Conservation (phyloP, 495 filamentous ascomycete species). For the Penicillium mononematosum region DNA sequence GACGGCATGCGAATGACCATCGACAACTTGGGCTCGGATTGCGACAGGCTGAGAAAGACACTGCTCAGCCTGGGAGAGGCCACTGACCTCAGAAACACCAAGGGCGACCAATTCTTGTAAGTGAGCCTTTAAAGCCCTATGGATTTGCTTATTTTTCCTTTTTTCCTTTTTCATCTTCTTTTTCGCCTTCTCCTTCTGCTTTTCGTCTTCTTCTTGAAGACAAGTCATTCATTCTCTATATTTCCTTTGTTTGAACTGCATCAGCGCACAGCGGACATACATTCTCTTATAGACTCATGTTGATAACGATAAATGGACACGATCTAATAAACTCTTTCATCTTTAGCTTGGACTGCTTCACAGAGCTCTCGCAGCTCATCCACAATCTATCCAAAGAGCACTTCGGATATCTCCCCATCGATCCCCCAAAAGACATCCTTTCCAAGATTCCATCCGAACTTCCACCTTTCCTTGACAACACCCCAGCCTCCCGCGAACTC, state of each 20-base stretch:
- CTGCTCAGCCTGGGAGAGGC: conserved; percentile 58
- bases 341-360: conserved; percentile 59
- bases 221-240: conserved; percentile 20
- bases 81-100: conserved; percentile 57
- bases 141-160: conserved; percentile 20
- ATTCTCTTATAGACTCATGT: conserved; percentile 38
- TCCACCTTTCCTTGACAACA: conserved; percentile 56
- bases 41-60: conserved; percentile 56
- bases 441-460: conserved; percentile 55
- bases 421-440: conserved; percentile 52
- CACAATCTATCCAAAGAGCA: conserved; percentile 56
- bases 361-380: conserved; percentile 56
- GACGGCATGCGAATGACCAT: conserved; percentile 53
- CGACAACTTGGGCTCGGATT: conserved; percentile 53
- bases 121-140: conserved; percentile 37
- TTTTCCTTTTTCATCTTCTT: conserved; percentile 16
- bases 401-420: conserved; percentile 57
- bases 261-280: conserved; percentile 16
- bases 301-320: conserved; percentile 41
- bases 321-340: conserved; percentile 43
- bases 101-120: conserved; percentile 65
- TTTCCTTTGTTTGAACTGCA: conserved; percentile 19
- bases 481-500: conserved; percentile 51
- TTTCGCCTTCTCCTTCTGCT: conserved; percentile 1
- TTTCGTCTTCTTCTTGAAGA: conserved; percentile 17